phyloP scores from a whole-genome alignment of 208 protist genomes.

The Entamoeba histolytica region DNA sequence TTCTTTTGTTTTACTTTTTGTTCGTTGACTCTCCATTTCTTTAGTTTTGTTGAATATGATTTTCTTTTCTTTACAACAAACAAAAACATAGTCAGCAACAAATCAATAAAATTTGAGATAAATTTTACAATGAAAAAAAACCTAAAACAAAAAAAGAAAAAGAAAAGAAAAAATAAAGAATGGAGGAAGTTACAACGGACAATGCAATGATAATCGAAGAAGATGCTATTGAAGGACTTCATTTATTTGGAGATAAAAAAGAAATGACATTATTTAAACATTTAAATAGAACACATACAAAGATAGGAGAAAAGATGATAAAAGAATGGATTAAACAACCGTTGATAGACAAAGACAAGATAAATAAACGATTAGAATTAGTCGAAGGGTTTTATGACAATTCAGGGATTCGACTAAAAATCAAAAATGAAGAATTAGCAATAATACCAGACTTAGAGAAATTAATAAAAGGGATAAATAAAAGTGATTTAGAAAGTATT shows the following conservation, averaged over 20 bases:
- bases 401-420: background rate
- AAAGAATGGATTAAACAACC: background rate
- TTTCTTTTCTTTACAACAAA: too few species aligned
- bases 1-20: too few species aligned
- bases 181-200: background rate
- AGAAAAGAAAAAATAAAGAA: background rate
- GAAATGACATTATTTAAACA: background rate
- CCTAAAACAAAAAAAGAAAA: too few species aligned
- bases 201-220: background rate
- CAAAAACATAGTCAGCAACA: too few species aligned
- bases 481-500: background rate
- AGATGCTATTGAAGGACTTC: background rate
- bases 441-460: background rate
- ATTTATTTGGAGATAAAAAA: background rate
- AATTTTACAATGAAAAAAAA: too few species aligned
- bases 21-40: too few species aligned
- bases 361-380: background rate
- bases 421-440: background rate
- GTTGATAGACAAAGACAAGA: background rate
- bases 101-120: too few species aligned
- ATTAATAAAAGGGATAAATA: background rate
- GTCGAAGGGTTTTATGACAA: background rate
- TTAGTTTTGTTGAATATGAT: too few species aligned
- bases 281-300: background rate
- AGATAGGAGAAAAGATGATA: background rate